These are phyloP conservation scores for Phytophthora pistaciae DNA, from an alignment of 352 stramenopile species.

Conservation along the genomic window DNA sequence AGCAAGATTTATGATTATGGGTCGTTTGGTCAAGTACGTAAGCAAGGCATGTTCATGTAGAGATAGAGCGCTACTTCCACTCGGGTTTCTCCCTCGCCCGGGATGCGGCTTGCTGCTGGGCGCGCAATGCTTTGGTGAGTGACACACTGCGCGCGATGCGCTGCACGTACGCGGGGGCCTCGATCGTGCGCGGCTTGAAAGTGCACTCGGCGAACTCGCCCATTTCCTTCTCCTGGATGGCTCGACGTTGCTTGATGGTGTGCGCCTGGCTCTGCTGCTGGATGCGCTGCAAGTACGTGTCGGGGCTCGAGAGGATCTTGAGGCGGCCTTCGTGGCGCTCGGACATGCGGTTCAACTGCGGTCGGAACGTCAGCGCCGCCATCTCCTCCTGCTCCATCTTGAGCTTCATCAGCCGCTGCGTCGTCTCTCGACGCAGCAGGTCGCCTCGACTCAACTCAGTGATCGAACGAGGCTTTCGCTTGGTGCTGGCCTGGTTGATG, in stretches of 20 bases:
- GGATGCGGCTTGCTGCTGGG: constrained; percentile 55
- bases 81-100: constrained; percentile 65
- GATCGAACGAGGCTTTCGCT: constrained; percentile 70
- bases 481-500: constrained; percentile 81
- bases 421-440: constrained; percentile 77
- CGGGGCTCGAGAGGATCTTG: constrained; percentile 81
- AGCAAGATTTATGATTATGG: background rate
- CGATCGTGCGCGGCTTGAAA: constrained; percentile 86
- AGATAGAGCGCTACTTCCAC: constrained; percentile 56
- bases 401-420: constrained; percentile 84
- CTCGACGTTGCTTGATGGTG: constrained; percentile 77
- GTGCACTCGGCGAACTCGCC: constrained; percentile 88
- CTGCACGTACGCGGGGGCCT: constrained; percentile 84
- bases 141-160: constrained; percentile 83
- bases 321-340: constrained; percentile 76
- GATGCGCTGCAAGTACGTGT: constrained; percentile 85
- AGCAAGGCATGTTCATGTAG: background rate
- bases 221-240: constrained; percentile 83
- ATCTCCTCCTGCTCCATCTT: constrained; percentile 92
- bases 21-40: background rate
- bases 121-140: constrained; percentile 71
- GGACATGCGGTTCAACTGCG: constrained; percentile 75
- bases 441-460: constrained; percentile 86
- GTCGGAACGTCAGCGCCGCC: constrained; percentile 80
- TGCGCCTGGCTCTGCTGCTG: constrained; percentile 82